A percentile compares a stretch with the other conserved stretches of the same genome.
These are phyloP conservation scores for Macadamia integrifolia DNA, from an alignment of 164 flowering plant species.

Conservation along the genomic window DNA sequence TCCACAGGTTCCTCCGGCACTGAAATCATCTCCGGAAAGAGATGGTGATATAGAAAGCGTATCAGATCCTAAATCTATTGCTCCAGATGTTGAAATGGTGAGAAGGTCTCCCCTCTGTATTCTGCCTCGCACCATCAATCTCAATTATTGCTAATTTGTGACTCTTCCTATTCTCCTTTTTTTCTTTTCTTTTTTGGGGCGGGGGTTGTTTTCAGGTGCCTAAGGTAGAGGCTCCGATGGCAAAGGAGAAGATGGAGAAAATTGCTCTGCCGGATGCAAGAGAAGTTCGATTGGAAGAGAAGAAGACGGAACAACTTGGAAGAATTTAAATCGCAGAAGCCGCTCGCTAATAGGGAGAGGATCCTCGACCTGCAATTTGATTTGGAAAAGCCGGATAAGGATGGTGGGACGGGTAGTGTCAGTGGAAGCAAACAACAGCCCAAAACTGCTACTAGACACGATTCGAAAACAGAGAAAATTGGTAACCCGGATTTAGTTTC, in stretches of 20 bases:
- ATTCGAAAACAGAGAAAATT: constrained; percentile 41
- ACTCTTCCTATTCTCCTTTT: neutral
- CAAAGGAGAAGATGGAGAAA: constrained; percentile 26
- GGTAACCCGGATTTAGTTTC: constrained; percentile 31
- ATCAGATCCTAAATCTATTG: constrained; percentile 34
- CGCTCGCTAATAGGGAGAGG: constrained; percentile 28
- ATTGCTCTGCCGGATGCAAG: constrained; percentile 16
- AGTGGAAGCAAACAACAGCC: constrained; percentile 18
- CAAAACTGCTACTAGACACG: constrained; percentile 19
- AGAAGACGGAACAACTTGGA: constrained; percentile 22
- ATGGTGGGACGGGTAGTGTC: constrained; percentile 25
- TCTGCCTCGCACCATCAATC: too few relatives aligned
- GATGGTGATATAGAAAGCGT: constrained; percentile 34
- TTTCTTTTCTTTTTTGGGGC: neutral
- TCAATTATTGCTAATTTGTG: neutral
- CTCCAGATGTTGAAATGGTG: constrained; percentile 39
- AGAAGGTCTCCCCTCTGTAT: constrained; percentile 19
- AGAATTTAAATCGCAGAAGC: constrained; percentile 35
- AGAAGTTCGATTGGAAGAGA: constrained; percentile 24
- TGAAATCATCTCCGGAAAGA: constrained; percentile 64
- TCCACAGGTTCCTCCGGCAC: constrained; percentile 49
- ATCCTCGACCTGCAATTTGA: constrained; percentile 50
- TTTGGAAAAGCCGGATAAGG: constrained; percentile 49
- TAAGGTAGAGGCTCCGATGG: constrained; percentile 32
- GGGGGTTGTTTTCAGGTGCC: constrained; percentile 13